Evolutionary conservation across 257 asterid species (phyloP).

Genomic region (Salvia rosmarinus): DNA sequence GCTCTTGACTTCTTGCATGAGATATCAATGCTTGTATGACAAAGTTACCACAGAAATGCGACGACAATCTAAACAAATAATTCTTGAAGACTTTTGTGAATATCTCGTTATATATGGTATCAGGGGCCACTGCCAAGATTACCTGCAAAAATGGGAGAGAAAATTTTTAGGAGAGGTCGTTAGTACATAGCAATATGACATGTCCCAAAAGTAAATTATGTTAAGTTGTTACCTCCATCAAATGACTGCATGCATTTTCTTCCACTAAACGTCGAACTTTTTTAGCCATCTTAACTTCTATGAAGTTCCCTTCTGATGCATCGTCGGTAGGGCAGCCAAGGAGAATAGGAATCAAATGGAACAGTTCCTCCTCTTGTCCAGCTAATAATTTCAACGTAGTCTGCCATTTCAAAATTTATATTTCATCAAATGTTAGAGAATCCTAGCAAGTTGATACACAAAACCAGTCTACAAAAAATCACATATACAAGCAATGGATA

Average conservation of each 20-base stretch:
- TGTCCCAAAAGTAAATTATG: slow-evolving; percentile 1
- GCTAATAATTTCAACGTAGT: slow-evolving; percentile 74
- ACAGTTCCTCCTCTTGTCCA: slow-evolving; percentile 67
- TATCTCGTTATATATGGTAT: slow-evolving; percentile 59
- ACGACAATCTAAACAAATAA: slow-evolving; percentile 70
- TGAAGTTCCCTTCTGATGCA: slow-evolving; percentile 47
- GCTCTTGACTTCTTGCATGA: slow-evolving; percentile 74
- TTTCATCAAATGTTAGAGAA: slow-evolving; percentile 25
- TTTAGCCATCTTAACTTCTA: slow-evolving; percentile 43
- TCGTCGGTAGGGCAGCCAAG: slow-evolving; percentile 60
- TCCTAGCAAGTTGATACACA: background rate
- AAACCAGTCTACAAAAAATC: slow-evolving; percentile 11
- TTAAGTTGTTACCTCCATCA: slow-evolving; percentile 79
- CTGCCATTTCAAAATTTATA: slow-evolving; percentile 51
- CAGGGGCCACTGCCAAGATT: slow-evolving; percentile 87
- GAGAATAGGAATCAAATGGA: slow-evolving; percentile 61
- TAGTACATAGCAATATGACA: slow-evolving; percentile 15
- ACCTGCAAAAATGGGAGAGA: slow-evolving; percentile 58
- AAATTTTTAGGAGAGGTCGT: slow-evolving; percentile 21
- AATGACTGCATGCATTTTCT: slow-evolving; percentile 85
- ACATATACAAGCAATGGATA: background rate
- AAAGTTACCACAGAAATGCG: slow-evolving; percentile 77
- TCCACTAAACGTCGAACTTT: slow-evolving; percentile 57
- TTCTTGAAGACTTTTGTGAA: slow-evolving; percentile 61
- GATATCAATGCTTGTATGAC: slow-evolving; percentile 90